Evolutionary conservation across 1,139 yeast species (phyloP).

Genomic region (Cylindricascospora bacillispora): DNA sequence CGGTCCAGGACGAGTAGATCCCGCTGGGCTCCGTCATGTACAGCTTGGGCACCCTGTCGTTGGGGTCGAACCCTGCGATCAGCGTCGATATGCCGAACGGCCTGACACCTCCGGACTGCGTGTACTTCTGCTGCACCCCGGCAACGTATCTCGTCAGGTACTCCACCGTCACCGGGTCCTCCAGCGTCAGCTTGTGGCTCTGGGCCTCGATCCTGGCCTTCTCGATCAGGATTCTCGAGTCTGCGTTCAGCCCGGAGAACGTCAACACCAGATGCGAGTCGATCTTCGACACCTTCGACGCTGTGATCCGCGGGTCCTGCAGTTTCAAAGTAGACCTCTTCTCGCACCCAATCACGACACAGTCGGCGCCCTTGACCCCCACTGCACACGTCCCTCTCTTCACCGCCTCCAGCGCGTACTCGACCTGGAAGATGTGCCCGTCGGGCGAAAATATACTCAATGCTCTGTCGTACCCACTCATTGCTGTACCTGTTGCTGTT

Average conservation of each 20-base stretch:
- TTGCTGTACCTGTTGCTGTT: conserved; percentile 17
- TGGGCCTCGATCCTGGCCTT: conserved; percentile 96
- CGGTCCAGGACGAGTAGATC: conserved; percentile 97
- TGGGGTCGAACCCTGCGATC: conserved; percentile 89
- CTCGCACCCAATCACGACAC: conserved; percentile 92
- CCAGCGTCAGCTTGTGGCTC: conserved; percentile 85
- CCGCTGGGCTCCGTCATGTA: conserved; percentile 98
- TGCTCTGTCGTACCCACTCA: conserved; percentile 99
- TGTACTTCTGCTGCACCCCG: conserved; percentile 91
- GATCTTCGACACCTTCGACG: conserved; percentile 81
- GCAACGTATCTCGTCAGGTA: conserved; percentile 90
- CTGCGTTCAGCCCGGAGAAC: conserved; percentile 97
- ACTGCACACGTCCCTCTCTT: conserved; percentile 98
- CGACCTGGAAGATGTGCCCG: conserved; percentile 98
- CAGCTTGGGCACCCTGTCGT: conserved; percentile 67
- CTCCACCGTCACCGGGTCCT: conserved; percentile 87
- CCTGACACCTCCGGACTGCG: conserved; percentile 96
- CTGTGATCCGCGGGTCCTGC: conserved; percentile 94
- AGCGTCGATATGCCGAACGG: conserved; percentile 95
- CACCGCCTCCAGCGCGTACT: conserved; percentile 95
- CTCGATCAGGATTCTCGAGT: conserved; percentile 87
- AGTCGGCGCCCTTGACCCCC: conserved; percentile 82
- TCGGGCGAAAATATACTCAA: conserved; percentile 98
- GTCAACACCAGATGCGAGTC: conserved; percentile 88
- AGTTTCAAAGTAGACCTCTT: conserved; percentile 88